Evolutionary conservation across 345 rosid species (phyloP).

Genomic region (Noccaea bulbosa): DNA sequence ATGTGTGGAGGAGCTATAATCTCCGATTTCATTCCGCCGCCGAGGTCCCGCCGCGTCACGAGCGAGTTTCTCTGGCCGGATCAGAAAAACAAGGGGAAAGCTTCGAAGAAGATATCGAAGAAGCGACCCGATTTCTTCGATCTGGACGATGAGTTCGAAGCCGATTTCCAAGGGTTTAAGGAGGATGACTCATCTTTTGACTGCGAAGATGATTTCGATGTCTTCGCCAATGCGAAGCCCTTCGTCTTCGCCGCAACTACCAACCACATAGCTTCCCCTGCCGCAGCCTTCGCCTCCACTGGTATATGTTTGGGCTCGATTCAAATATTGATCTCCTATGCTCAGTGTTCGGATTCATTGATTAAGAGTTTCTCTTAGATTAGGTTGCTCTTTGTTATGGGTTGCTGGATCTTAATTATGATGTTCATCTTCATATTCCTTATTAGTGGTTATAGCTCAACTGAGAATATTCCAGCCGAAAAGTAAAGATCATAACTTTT

Average conservation of each 20-base stretch:
- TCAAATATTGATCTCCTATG: slow-evolving; percentile 15
- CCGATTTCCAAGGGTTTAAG: slow-evolving; percentile 87
- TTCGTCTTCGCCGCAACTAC: slow-evolving; percentile 56
- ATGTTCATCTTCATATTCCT: neutral
- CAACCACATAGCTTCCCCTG: slow-evolving; percentile 34
- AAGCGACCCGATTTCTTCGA: slow-evolving; percentile 47
- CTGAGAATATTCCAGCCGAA: neutral
- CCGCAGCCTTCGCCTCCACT: slow-evolving; percentile 29
- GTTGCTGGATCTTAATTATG: slow-evolving; percentile 24
- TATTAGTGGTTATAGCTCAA: neutral
- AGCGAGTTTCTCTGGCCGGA: slow-evolving; percentile 77
- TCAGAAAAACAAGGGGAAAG: slow-evolving; percentile 52
- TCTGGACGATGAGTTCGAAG: slow-evolving; percentile 64
- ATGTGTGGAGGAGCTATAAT: slow-evolving; percentile 99
- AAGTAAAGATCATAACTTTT: slow-evolving; percentile 20
- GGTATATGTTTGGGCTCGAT: slow-evolving; percentile 26
- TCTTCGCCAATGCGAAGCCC: slow-evolving; percentile 57
- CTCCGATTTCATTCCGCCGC: slow-evolving; percentile 68
- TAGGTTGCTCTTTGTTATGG: too few species aligned
- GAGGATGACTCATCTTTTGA: slow-evolving; percentile 68
- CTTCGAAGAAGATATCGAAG: slow-evolving; percentile 45
- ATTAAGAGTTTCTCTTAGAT: neutral
- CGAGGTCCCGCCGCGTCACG: slow-evolving; percentile 53
- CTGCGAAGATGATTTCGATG: slow-evolving; percentile 53
- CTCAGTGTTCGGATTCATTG: neutral